phyloP scores from a whole-genome alignment of 2,329 filamentous ascomycete genomes.

The Coniochaeta ligniaria region DNA sequence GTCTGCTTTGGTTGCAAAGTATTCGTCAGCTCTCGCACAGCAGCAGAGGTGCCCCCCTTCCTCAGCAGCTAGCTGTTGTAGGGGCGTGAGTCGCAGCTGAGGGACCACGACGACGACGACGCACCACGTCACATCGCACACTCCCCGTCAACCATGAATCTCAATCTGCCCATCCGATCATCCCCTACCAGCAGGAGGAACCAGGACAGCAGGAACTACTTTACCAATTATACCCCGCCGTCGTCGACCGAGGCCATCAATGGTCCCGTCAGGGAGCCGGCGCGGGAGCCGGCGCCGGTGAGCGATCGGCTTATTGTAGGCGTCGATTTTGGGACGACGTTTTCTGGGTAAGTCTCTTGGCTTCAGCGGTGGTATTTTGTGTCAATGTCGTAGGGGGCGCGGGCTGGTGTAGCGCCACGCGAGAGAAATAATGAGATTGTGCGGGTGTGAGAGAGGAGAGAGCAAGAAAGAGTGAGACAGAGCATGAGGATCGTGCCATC shows the following conservation, averaged over 20 bases:
- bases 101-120: neutral
- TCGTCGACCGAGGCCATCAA: constrained; percentile 57
- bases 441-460: neutral
- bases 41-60: neutral
- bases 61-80: neutral
- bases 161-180: constrained; percentile 44
- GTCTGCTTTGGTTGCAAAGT: neutral
- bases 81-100: neutral
- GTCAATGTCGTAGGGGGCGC: neutral
- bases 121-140: neutral
- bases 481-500: too few species aligned
- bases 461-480: too few species aligned
- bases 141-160: constrained; percentile 29
- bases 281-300: constrained; percentile 41
- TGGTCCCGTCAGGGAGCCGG: constrained; percentile 50
- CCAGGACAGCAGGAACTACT: constrained; percentile 49
- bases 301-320: constrained; percentile 67
- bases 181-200: constrained; percentile 41
- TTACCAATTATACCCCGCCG: constrained; percentile 44
- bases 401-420: too few species aligned
- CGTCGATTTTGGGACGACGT: constrained; percentile 80
- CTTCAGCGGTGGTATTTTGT: neutral
- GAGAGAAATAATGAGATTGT: too few species aligned
- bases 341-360: constrained; percentile 55
- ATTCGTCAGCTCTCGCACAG: neutral